Conservation (phyloP, 116 monocot genomes). For the Posidonia oceanica region DNA sequence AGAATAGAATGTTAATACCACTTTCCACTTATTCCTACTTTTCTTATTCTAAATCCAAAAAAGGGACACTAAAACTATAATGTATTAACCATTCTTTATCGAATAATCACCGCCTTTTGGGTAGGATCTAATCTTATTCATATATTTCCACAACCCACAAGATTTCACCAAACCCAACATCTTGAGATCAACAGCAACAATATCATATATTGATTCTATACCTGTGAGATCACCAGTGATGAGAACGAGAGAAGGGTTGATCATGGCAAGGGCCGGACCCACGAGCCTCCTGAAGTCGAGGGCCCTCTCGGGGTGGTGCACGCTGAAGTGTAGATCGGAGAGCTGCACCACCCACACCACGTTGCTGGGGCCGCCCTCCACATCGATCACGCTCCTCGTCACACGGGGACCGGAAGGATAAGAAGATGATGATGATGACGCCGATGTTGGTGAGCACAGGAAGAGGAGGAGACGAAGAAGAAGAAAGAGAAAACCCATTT, state of each 20-base stretch:
- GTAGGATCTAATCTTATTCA: too few relatives aligned
- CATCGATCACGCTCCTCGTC: conserved; percentile 39
- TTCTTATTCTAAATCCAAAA: too few relatives aligned
- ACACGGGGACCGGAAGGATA: neutral
- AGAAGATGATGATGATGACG: neutral
- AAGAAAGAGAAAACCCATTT: too few relatives aligned
- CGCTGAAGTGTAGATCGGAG: conserved; percentile 98
- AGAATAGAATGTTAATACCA: too few relatives aligned
- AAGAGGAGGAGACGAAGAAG: neutral
- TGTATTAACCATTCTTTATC: too few relatives aligned
- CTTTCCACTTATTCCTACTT: too few relatives aligned
- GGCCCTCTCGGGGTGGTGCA: conserved; percentile 79
- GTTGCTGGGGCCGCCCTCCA: conserved; percentile 51
- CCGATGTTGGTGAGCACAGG: conserved; percentile 5
- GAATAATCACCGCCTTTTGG: too few relatives aligned
- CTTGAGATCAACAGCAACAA: too few relatives aligned
- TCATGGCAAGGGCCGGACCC: conserved; percentile 64
- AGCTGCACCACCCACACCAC: conserved; percentile 96
- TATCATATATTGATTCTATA: conserved; percentile 6
- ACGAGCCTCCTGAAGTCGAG: conserved; percentile 52
- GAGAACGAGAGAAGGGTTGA: conserved; percentile 91
- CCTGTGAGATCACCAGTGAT: conserved; percentile 99
- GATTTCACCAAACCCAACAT: too few relatives aligned
- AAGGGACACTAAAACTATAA: too few relatives aligned
- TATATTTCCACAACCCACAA: too few relatives aligned